phyloP scores from a whole-genome alignment of 1,284 basidiomycete genomes.

The Cutaneotrichosporon sp. region DNA sequence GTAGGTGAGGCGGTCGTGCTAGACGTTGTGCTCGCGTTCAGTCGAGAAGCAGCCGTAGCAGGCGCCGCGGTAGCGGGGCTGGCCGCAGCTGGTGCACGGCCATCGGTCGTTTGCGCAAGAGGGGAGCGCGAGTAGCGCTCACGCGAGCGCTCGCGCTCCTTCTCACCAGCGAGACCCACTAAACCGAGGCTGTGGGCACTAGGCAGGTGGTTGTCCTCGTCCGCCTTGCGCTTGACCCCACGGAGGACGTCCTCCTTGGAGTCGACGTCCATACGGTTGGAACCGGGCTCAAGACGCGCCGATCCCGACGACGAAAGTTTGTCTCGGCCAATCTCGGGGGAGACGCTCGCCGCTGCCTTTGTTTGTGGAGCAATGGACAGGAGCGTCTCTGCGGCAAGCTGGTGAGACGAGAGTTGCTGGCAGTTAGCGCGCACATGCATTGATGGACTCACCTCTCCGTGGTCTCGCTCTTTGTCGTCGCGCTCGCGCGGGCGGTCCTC shows the following conservation, averaged over 20 bases:
- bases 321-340: constrained; percentile 33
- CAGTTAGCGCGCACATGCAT: neutral
- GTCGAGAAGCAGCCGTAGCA: constrained; percentile 1
- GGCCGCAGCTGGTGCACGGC: constrained; percentile 14
- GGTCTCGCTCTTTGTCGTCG: constrained; percentile 24
- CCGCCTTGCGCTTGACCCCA: constrained; percentile 47
- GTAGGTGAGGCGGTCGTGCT: constrained; percentile 4
- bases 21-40: constrained; percentile 5
- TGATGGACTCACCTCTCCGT: constrained; percentile 20
- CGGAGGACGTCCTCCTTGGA: constrained; percentile 29
- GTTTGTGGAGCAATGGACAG: constrained; percentile 50
- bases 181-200: constrained; percentile 34
- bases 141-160: constrained; percentile 34
- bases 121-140: constrained; percentile 41
- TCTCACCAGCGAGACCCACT: constrained; percentile 28
- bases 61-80: neutral
- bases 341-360: constrained; percentile 23
- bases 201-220: constrained; percentile 36
- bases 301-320: constrained; percentile 25
- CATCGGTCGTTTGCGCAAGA: constrained; percentile 23
- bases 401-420: constrained; percentile 45
- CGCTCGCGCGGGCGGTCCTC: constrained; percentile 32
- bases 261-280: constrained; percentile 32
- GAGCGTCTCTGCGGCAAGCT: constrained; percentile 53
- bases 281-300: neutral